Evolutionary conservation across 2,329 filamentous ascomycete genomes (phyloP), one percentile per base, ranked within the genome.

Genomic region (Colletotrichum musae): DNA sequence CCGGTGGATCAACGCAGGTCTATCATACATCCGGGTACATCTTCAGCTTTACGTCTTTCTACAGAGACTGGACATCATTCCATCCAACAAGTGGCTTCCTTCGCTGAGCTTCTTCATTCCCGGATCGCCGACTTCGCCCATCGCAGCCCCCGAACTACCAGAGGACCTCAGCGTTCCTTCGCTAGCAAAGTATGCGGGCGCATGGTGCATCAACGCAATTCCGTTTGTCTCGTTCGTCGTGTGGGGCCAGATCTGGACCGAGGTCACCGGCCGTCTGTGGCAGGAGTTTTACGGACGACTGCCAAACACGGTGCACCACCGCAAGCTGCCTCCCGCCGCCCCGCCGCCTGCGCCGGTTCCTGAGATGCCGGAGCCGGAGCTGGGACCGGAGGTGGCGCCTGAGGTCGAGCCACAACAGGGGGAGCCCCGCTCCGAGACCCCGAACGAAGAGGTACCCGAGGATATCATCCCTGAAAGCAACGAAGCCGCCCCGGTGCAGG

Each of bases 41-140:
- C 73, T 89, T 1, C 84, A 88, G 59, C 75, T 88, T 5, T 88
- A 83, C 71, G 78, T 84, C n/a, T 83, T 84, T 24, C 77, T 89
- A 52, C 87, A 89, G 71, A 81, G 86, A 56, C 77, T 87, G 7
- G 84, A 84, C 6, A 76, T 90, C 15, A 77, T 85, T 51, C 77
- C 85, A 0, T 75, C 78, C 13, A 79, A 72, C 13, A 78, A 77
- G 7, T 78, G 76, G 76, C 76, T 89, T 3, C 88, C 88, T 0
- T 76, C 74, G 7, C 78, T 79, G 45, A 79, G 76, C 5, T 90
- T 85, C 75, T 89, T 89, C 72, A 74, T 90, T 18, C 88, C 88
- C 0, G 89, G 89, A 56, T 84, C 85, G 13, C 73, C 78, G 7
- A 77, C 82, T 13, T 89, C 87, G 0, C 86, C 86, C 0, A 84